Percentiles rank a stretch among this genome's conserved stretches.
Evolutionary conservation across 345 rosid genomes (phyloP).

Genomic region (Xanthoceras sorbifolium): DNA sequence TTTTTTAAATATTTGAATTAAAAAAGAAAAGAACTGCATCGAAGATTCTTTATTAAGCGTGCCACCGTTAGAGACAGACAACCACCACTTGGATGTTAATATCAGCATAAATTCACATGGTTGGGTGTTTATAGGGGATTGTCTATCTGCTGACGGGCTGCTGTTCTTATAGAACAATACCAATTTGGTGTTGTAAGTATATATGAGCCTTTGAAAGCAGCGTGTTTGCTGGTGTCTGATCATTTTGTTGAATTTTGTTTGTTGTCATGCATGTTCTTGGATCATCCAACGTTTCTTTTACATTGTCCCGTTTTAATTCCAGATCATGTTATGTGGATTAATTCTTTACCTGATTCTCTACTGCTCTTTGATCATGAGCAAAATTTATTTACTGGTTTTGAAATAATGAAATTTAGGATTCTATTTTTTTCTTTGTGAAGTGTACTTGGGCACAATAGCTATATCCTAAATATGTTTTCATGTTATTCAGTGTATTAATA

Average conservation of each 20-base stretch:
- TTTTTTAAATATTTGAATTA: slow-evolving; percentile 11
- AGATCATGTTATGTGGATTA: neutral
- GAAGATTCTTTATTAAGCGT: slow-evolving; percentile 24
- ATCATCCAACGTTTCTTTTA: neutral
- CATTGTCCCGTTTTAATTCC: neutral
- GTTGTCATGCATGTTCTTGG: neutral
- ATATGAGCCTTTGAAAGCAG: neutral
- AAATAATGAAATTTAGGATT: too few relatives aligned
- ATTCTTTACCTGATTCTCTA: neutral
- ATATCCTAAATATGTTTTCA: too few relatives aligned
- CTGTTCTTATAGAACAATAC: slow-evolving; percentile 5
- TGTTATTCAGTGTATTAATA: too few relatives aligned
- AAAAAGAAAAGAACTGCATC: slow-evolving; percentile 23
- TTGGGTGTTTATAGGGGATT: slow-evolving; percentile 10
- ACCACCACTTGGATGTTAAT: slow-evolving; percentile 15
- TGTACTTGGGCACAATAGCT: too few relatives aligned
- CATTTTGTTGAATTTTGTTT: neutral
- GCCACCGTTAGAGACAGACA: slow-evolving; percentile 20
- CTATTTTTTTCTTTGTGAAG: too few relatives aligned
- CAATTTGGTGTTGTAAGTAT: neutral
- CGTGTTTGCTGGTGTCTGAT: neutral
- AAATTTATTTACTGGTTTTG: too few relatives aligned
- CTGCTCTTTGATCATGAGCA: too few relatives aligned
- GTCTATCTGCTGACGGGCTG: slow-evolving; percentile 18
- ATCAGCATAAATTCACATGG: slow-evolving; percentile 28